Conservation (phyloP, 768 basidiomycete species). For the Serendipita sp. region DNA sequence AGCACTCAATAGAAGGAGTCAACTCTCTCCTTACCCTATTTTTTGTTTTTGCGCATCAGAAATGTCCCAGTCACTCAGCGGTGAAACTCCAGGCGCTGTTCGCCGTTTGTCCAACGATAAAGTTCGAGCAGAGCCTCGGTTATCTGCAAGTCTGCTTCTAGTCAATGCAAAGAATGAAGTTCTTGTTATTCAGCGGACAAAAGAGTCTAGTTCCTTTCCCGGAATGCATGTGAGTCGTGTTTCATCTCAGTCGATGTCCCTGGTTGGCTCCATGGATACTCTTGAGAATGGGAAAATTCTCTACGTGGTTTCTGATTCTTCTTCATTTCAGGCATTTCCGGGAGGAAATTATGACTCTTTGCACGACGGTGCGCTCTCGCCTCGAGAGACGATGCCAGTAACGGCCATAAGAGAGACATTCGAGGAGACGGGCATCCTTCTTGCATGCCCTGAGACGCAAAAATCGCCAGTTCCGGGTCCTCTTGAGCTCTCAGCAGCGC, state of each 20-base stretch:
- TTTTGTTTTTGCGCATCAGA: not conserved
- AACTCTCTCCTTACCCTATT: not conserved
- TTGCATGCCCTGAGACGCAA: conserved; percentile 29
- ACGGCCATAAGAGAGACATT: conserved; percentile 67
- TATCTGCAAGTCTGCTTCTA: conserved; percentile 52
- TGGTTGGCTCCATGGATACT: not conserved
- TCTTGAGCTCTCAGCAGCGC: conserved; percentile 32
- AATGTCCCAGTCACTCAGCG: not conserved
- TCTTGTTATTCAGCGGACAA: conserved; percentile 55
- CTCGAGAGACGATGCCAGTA: conserved; percentile 26
- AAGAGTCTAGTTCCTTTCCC: conserved; percentile 43
- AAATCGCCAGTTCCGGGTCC: conserved; percentile 8
- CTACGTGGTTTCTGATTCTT: not conserved
- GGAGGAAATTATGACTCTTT: conserved; percentile 51
- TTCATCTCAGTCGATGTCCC: not conserved
- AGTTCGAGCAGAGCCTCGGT: conserved; percentile 26
- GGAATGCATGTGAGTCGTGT: conserved; percentile 43
- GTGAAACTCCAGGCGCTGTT: not conserved
- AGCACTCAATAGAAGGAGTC: not conserved
- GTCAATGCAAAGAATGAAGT: conserved; percentile 53
- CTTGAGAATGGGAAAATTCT: conserved; percentile 2
- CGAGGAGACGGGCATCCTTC: conserved; percentile 54
- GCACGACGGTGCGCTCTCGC: conserved; percentile 30
- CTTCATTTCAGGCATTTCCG: conserved; percentile 47
- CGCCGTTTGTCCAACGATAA: not conserved